Conservation (phyloP, 768 basidiomycete species). For the Amanita muscaria region DNA sequence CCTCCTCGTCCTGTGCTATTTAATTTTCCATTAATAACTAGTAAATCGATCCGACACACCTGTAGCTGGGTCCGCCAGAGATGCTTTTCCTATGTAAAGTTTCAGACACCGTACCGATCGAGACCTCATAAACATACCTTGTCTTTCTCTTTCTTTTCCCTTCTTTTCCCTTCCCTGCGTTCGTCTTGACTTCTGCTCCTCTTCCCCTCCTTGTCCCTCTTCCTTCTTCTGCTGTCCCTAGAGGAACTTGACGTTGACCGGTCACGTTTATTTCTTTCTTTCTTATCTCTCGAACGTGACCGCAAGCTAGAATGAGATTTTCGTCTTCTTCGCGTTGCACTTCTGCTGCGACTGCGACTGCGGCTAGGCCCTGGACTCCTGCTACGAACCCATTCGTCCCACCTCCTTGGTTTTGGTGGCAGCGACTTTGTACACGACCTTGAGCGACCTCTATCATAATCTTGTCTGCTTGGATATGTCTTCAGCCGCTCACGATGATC, state of each 20-base stretch:
- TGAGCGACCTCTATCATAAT: conserved; percentile 4
- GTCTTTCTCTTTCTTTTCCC: conserved; percentile 60
- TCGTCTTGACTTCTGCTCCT: conserved; percentile 33
- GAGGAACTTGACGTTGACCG: conserved; percentile 30
- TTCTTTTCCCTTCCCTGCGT: conserved; percentile 43
- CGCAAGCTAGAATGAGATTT: conserved; percentile 21
- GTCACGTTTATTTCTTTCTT: conserved; percentile 11
- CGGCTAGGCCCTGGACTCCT: conserved; percentile 3
- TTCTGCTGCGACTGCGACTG: conserved; percentile 22
- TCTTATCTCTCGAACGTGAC: conserved; percentile 25
- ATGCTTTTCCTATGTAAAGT: conserved; percentile 38
- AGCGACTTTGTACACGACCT: conserved; percentile 8
- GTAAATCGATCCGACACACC: too few relatives aligned
- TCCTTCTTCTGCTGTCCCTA: conserved; percentile 31
- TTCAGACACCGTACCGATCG: not conserved
- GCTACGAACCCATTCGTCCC: not conserved
- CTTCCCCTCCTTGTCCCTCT: conserved; percentile 31
- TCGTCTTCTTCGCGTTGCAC: conserved; percentile 23
- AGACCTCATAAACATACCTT: conserved; percentile 27
- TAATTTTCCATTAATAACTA: too few relatives aligned
- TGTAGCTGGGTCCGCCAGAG: too few relatives aligned
- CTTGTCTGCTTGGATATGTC: not conserved
- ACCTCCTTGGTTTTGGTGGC: not conserved
- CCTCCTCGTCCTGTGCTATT: too few relatives aligned
- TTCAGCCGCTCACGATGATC: not conserved